Base-by-base conservation (phyloP, 352 stramenopile species). In the Phytophthora uliginosa region DNA sequence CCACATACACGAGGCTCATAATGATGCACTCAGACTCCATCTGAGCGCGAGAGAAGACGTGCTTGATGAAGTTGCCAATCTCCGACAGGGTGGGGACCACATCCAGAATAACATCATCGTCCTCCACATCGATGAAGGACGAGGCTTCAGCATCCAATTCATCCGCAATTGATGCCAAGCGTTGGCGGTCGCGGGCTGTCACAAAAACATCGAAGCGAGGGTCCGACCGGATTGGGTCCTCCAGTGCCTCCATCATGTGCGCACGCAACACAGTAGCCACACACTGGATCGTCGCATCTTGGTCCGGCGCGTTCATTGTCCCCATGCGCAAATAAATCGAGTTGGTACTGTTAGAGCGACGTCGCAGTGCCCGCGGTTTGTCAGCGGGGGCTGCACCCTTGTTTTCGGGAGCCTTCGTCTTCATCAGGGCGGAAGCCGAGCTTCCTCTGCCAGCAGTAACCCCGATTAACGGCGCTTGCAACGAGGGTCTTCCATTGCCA, bases 21-120 rank as follows among this genome's bases (percentile, higher is more conserved):
- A 99, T 98, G 69, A 99, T 99, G 75, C 95, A 99, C 80, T 99
- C 97, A 33, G 87, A 89, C 74, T 99, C 97, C 85, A 98, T 96
- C 70, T 97, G 90, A 62, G 90, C 91, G 38, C 86, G 85, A 15
- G 88, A 77, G 68, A 99, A 99, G 12, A 99, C 89, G 71, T 98
- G 85, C 64, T 94, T 92, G 79, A 99, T 98, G 75, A 99, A 99
- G 4, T 82, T 71, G 1, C 84, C 91, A 65, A 99, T 97, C 59
- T 97, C 88, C 42, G 91, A 82, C 31, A 99, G 79, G 12, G 90
- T 89, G 45, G 97, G 97, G 28, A 99, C 74, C 13, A 78, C 74
- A 66, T 81, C 74, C 57, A 78, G 40, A 18, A 78, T 64, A 26
- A 78, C 66, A 53, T 76, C 71, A 28, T 76, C 62, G 51, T 76